These are phyloP conservation scores for Calophaca sinica DNA, from an alignment of 306 rosid species.

Conservation along the genomic window DNA sequence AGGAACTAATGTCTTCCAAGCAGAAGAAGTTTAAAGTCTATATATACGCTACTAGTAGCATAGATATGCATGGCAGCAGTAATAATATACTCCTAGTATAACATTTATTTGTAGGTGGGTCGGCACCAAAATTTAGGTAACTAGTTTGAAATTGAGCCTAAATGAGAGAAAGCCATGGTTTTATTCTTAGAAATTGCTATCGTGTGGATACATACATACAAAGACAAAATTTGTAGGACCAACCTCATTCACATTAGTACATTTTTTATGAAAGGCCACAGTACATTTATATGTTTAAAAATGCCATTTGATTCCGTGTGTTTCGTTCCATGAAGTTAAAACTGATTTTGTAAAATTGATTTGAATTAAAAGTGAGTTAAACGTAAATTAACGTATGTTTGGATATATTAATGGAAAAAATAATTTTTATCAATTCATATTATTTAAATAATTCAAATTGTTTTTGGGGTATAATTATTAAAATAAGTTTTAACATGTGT, in stretches of 20 bases:
- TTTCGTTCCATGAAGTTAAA: too few relatives aligned
- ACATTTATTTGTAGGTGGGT: constrained; percentile 26
- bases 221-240: constrained; percentile 50
- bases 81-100: background rate
- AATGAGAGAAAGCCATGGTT: background rate
- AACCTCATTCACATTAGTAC: background rate
- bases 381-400: too few relatives aligned
- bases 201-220: background rate
- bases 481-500: too few relatives aligned
- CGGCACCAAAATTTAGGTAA: constrained; percentile 44
- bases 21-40: constrained; percentile 22
- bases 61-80: background rate
- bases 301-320: constrained; percentile 31
- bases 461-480: too few relatives aligned
- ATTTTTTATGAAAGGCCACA: too few relatives aligned
- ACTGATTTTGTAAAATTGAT: too few relatives aligned
- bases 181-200: constrained; percentile 39
- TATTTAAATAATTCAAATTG: too few relatives aligned
- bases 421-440: too few relatives aligned
- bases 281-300: background rate
- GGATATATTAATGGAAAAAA: too few relatives aligned
- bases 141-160: constrained; percentile 48
- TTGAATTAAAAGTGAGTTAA: too few relatives aligned
- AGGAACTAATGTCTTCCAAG: constrained; percentile 51
- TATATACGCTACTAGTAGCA: background rate